Percentiles rank a stretch among this genome's conserved stretches.
phyloP scores from a whole-genome alignment of 2,329 filamentous ascomycete species.

The Fusarium sp. region DNA sequence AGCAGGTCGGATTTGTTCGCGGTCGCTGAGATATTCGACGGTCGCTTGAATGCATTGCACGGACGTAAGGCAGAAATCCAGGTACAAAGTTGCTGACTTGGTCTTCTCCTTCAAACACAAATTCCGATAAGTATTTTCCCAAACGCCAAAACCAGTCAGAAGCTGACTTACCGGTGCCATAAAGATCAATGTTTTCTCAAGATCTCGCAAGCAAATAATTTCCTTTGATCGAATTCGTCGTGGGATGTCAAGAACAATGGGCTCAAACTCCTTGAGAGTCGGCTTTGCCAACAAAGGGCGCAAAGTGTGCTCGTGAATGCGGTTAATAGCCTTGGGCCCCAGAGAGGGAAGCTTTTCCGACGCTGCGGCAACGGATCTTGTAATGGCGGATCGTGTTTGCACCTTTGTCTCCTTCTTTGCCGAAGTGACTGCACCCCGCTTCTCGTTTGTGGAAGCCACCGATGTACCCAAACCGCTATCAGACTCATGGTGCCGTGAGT shows the following conservation, averaged over 20 bases:
- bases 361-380: conserved; percentile 66
- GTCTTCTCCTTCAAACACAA: conserved; percentile 82
- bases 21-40: conserved; percentile 85
- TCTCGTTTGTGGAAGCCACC: conserved; percentile 71
- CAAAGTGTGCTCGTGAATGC: conserved; percentile 84
- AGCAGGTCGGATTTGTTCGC: conserved; percentile 84
- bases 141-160: conserved; percentile 65
- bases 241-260: conserved; percentile 82
- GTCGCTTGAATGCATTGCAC: conserved; percentile 92
- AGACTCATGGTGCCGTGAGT: conserved; percentile 75
- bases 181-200: conserved; percentile 93
- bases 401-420: conserved; percentile 53
- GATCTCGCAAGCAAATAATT: conserved; percentile 89
- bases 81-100: conserved; percentile 77
- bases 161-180: conserved; percentile 90
- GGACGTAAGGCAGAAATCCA: conserved; percentile 89
- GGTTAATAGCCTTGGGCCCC: conserved; percentile 75
- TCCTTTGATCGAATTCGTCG: conserved; percentile 84
- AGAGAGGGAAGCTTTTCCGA: conserved; percentile 69
- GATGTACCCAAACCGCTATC: conserved; percentile 93
- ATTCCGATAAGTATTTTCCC: conserved; percentile 76
- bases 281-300: conserved; percentile 80
- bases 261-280: conserved; percentile 81
- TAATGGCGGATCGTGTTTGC: conserved; percentile 63
- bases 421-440: conserved; percentile 57